Conservation (phyloP, 441 rosid species). For the Raphanus hybrid region DNA sequence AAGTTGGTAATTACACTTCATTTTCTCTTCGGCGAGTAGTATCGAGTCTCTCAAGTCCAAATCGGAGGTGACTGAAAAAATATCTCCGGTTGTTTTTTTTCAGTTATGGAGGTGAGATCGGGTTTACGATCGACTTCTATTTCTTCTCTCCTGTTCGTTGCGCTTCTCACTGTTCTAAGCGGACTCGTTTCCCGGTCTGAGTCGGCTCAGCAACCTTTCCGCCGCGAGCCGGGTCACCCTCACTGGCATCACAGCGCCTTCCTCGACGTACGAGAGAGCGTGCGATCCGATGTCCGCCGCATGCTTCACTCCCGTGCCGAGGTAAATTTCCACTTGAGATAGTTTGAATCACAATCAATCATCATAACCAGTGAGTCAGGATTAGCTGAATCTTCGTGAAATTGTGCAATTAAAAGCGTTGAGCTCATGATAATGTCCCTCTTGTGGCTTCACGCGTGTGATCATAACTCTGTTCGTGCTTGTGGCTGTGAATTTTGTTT, state of each 20-base stretch:
- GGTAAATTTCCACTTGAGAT: conserved; percentile 45
- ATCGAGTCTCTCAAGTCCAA: conserved; percentile 35
- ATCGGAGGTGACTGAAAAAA: conserved; percentile 23
- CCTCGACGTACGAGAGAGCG: conserved; percentile 82
- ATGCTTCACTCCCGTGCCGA: conserved; percentile 98
- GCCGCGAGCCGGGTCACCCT: conserved; percentile 89
- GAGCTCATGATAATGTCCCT: not conserved
- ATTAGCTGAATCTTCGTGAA: conserved; percentile 27
- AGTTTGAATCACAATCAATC: conserved; percentile 11
- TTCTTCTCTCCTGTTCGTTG: conserved; percentile 1
- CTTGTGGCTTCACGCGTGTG: conserved; percentile 11
- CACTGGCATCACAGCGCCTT: conserved; percentile 99
- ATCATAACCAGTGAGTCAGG: conserved; percentile 7
- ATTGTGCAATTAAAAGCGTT: not conserved
- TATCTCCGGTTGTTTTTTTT: conserved; percentile 25
- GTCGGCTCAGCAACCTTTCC: conserved; percentile 76
- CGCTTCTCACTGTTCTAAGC: conserved; percentile 43
- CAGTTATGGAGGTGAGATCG: conserved; percentile 46
- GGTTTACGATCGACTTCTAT: conserved; percentile 33
- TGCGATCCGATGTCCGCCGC: conserved; percentile 89
- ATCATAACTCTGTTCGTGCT: conserved; percentile 16
- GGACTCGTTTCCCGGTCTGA: conserved; percentile 53
- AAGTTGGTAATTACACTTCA: not conserved
- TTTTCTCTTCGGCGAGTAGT: conserved; percentile 11
- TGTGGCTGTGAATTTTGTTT: conserved; percentile 3